Evolutionary conservation across 2,329 filamentous ascomycete genomes (phyloP), one percentile per base, ranked within the genome.

Genomic region (Colletotrichum sp.): DNA sequence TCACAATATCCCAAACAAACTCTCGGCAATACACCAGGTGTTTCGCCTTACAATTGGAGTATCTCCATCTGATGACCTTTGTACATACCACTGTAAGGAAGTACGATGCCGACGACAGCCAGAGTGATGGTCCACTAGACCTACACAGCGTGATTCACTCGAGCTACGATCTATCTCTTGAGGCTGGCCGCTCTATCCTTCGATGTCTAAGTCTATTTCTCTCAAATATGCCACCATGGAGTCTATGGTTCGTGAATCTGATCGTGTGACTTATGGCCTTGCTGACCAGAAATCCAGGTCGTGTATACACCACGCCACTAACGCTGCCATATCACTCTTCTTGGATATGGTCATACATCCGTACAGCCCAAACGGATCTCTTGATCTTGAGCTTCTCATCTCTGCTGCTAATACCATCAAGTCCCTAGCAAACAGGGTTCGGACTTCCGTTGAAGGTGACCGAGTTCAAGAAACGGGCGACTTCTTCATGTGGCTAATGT

Each of bases 101-200:
- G n/a, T 80, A 78, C 44, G 78, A 78, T 27, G 68, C 72, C 8
- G 49, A 75, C 27, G 52, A 65, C 5, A 59, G 34, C 5, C 65
- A 73, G 1, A 64, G 64, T 7, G 69, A 78, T 15, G 65, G 59
- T 16, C 69, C 67, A 11, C 64, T 78, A 6, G 79, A 80, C 29
- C 65, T 80, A 2, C 79, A 80, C 36, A 76, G 75, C 49, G 79
- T 78, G 3, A 67, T 80, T 8, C 79, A 80, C 61, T 80, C 79
- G 1, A 80, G 79, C 44, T 71, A 77, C 19, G 79, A 79, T 27
- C 67, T 80, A 7, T 79, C 78, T 4, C 34, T 80, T 13, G 79
- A 80, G 64, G 79, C 79, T 6, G 71, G 78, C 8, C 76, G 79
- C 13, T 80, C 79, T 13, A 79, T 77, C 2, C 72, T 80, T n/a